These are phyloP conservation scores for Pseudogymnoascus sp. DNA, from an alignment of 2,329 filamentous ascomycete species.

Conservation along the genomic window DNA sequence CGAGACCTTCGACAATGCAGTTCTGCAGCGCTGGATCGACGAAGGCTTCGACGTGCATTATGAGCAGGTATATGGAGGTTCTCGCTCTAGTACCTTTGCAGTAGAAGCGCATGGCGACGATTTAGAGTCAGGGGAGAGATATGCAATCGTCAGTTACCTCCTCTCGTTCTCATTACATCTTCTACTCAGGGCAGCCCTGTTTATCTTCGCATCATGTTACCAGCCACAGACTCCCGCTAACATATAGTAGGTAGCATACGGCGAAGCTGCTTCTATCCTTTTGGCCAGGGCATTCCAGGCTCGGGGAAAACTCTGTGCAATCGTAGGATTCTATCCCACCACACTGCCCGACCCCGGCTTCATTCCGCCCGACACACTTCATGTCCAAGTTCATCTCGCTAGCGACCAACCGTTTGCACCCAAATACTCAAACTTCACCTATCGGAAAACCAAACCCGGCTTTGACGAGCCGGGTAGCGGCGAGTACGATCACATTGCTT, in stretches of 20 bases:
- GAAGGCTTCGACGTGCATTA: slow-evolving; percentile 54
- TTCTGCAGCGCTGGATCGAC: slow-evolving; percentile 44
- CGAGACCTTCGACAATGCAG: slow-evolving; percentile 46
- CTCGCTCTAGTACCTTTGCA: slow-evolving; percentile 30
- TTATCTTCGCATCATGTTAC: slow-evolving; percentile 38
- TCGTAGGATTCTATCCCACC: slow-evolving; percentile 56
- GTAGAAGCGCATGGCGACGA: slow-evolving; percentile 37
- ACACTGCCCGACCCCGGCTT: slow-evolving; percentile 41
- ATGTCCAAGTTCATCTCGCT: slow-evolving; percentile 26
- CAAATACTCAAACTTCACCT: slow-evolving; percentile 9
- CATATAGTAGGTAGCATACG: slow-evolving; percentile 3
- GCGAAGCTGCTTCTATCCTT: neutral
- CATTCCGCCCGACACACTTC: slow-evolving; percentile 27
- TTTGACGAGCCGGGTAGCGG: slow-evolving; percentile 66
- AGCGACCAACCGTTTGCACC: slow-evolving; percentile 7
- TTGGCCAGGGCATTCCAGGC: slow-evolving; percentile 25
- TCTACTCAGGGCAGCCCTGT: neutral
- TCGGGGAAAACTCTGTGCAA: slow-evolving; percentile 46
- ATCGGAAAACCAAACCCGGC: slow-evolving; percentile 43
- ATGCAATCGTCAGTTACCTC: slow-evolving; percentile 50
- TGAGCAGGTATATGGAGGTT: slow-evolving; percentile 9
- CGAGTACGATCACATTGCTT: slow-evolving; percentile 54
- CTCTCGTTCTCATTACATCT: neutral
- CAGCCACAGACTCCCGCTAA: neutral
- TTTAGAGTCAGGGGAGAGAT: slow-evolving; percentile 44